Evolutionary conservation across 805 yeast genomes (phyloP), one percentile per base, ranked within the genome.

Genomic region (Ascoidea tarda): DNA sequence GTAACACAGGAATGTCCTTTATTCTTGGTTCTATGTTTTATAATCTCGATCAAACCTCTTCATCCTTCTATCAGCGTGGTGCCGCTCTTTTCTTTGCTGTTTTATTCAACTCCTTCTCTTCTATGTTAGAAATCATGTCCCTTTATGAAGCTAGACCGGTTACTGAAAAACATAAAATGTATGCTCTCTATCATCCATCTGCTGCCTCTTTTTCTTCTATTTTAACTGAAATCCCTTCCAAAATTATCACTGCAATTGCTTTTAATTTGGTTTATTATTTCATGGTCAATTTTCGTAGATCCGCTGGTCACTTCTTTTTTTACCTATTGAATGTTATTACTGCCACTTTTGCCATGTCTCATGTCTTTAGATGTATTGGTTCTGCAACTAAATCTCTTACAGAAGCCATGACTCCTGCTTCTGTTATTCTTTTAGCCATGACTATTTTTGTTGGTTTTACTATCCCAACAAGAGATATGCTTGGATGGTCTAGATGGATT

Each of bases 31-130:
- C 86, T 1, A 72, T 81, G 58, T 81, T 78, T 59, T 80, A 76
- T 65, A 77, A 79, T 58, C 60, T 78, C 57, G 55, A 60, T 64
- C 46, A 16, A 6, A 62, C 62, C 32, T 75, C 85, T 0, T 64
- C 59, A 0, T 72, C 79, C 1, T 75, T 81, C 57, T 79, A 73
- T 62, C 70, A 67, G 59, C 69, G 88, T 61, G 75, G 81, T 59
- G 79, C 87, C 47, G 74, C 82, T 49, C 69, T 84, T 72, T 85
- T 84, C 67, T 82, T 82, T 63, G 81, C 84, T 28, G 72, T 78
- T 49, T 68, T 81, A 60, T 81, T 79, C 65, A 80, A 80, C 62
- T 79, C 84, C 12, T 77, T 81, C 59, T 69, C 81, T 16, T 79
- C 82, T 16, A 62, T 81, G 54, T 68, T 79, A 59, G 87, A 81